Percentiles rank a stretch among this genome's conserved stretches.
phyloP scores from a whole-genome alignment of 2,329 filamentous ascomycete genomes.

The Sporothrix curviconia region DNA sequence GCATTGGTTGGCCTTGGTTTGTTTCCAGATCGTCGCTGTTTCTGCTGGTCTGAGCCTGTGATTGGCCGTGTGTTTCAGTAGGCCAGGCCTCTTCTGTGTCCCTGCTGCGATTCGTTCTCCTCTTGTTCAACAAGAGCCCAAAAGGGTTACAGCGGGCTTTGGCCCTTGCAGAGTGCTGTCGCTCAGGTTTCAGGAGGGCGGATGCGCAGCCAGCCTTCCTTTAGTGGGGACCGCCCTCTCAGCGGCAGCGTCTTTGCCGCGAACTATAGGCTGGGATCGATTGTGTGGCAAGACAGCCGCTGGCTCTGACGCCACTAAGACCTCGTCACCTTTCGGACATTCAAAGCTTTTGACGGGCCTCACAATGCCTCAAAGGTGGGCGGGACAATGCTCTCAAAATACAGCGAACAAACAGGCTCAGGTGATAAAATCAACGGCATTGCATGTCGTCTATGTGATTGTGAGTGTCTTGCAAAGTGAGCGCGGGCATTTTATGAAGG shows the following conservation, averaged over 20 bases:
- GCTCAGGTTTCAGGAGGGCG: not conserved
- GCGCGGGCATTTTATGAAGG: no score
- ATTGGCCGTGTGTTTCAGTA: conserved; percentile 17
- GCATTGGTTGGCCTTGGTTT: conserved; percentile 3
- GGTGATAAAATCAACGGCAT: no score
- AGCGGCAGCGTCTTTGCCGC: not conserved
- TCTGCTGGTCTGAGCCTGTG: not conserved
- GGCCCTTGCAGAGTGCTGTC: conserved; percentile 1
- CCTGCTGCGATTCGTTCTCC: not conserved
- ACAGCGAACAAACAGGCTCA: not conserved
- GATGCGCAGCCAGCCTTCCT: not conserved
- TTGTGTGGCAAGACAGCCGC: not conserved
- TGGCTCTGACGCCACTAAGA: not conserved
- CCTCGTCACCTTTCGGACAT: not conserved
- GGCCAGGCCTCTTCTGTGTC: not conserved
- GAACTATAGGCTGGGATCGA: conserved; percentile 2
- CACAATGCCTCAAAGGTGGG: not conserved
- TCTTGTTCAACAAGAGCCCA: no score
- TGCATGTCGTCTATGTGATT: no score
- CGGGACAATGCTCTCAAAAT: not conserved
- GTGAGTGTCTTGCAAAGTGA: no score
- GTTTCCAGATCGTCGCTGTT: conserved; percentile 12
- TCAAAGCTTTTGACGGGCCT: not conserved
- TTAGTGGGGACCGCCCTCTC: conserved; percentile 1
- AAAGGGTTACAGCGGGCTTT: not conserved